phyloP scores from a whole-genome alignment of 2,329 filamentous ascomycete genomes.

The Microsporum audouinii region DNA sequence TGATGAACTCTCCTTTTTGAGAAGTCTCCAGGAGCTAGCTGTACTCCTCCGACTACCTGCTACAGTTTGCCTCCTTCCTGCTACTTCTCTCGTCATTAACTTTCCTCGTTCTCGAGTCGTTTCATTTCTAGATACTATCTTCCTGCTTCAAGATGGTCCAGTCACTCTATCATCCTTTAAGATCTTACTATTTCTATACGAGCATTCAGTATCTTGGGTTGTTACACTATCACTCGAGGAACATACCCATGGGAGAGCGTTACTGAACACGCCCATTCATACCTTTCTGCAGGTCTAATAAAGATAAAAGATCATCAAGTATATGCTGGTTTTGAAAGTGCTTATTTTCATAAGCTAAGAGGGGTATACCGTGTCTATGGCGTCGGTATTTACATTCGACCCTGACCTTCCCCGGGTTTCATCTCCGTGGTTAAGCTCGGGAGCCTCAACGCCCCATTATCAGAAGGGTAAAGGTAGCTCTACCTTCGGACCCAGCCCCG shows the following conservation, averaged over 20 bases:
- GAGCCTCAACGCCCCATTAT: conserved; percentile 31
- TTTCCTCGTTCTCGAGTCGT: not conserved
- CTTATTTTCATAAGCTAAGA: not conserved
- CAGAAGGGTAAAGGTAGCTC: conserved; percentile 18
- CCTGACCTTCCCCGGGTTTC: conserved; percentile 75
- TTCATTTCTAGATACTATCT: not conserved
- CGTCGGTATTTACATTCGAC: conserved; percentile 93
- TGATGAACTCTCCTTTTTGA: not conserved
- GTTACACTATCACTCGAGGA: conserved; percentile 11
- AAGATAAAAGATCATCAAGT: not conserved
- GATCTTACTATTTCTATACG: conserved; percentile 9
- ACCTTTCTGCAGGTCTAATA: not conserved
- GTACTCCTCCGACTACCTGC: not conserved
- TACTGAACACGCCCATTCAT: not conserved
- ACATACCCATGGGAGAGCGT: conserved; percentile 6
- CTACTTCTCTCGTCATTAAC: not conserved
- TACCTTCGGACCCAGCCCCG: conserved; percentile 20
- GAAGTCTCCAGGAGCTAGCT: not conserved
- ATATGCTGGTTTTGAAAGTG: not conserved
- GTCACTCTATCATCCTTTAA: conserved; percentile 11
- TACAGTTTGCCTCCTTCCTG: conserved; percentile 2
- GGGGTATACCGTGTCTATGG: conserved; percentile 47
- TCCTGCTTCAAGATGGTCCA: conserved; percentile 16
- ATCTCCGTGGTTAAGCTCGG: conserved; percentile 71
- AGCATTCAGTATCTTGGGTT: conserved; percentile 10